Percentiles rank a stretch among this genome's conserved stretches.
phyloP scores from a whole-genome alignment of 768 basidiomycete species.

The Russula emetica region DNA sequence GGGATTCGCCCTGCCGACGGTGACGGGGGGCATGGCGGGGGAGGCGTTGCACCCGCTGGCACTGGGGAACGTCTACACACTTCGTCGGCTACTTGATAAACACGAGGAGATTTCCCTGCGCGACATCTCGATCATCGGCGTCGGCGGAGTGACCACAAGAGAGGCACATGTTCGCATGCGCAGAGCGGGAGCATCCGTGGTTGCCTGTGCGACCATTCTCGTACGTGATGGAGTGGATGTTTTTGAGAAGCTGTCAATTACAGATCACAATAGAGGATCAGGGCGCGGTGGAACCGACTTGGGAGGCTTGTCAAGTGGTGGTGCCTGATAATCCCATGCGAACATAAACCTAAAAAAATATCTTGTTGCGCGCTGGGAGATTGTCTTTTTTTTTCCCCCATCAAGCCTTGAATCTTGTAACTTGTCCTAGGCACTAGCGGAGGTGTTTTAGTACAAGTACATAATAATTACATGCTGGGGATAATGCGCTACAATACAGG shows the following conservation, averaged over 20 bases:
- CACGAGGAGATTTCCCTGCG: conserved; percentile 42
- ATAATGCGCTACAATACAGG: neutral
- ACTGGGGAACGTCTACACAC: conserved; percentile 70
- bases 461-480: conserved; percentile 10
- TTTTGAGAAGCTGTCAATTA: conserved; percentile 33
- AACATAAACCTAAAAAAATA: conserved; percentile 5
- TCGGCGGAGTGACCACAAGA: conserved; percentile 71
- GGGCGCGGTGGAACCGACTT: conserved; percentile 31
- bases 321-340: conserved; percentile 1
- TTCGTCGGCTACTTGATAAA: conserved; percentile 48
- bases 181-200: conserved; percentile 66
- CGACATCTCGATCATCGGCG: conserved; percentile 62
- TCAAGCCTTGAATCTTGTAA: neutral
- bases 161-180: conserved; percentile 64
- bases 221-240: conserved; percentile 40
- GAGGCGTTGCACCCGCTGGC: conserved; percentile 70
- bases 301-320: conserved; percentile 57
- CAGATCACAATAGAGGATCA: conserved; percentile 33
- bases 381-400: neutral
- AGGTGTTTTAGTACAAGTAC: conserved; percentile 1
- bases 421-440: neutral
- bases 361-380: no score
- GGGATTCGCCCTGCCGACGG: conserved; percentile 58
- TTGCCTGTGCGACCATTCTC: conserved; percentile 58
- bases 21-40: conserved; percentile 71